A percentile compares a stretch with the other conserved stretches of the same genome.
Evolutionary conservation across 176 grass and related monocot genomes (phyloP).

Genomic region (Juncus inflexus): DNA sequence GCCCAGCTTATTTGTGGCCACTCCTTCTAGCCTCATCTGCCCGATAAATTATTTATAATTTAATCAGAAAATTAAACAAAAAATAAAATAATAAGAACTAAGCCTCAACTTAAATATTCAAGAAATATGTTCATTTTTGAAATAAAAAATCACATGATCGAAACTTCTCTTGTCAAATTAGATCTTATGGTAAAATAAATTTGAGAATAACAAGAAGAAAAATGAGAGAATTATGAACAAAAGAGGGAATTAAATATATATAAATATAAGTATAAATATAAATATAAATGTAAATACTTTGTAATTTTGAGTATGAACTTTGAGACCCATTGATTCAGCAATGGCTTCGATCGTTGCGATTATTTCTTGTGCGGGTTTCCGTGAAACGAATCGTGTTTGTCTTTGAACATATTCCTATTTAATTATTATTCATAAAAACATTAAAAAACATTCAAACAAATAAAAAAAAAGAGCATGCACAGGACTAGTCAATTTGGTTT

Average conservation of each 20-base stretch:
- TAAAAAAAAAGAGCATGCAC: background rate
- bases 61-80: background rate
- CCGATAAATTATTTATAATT: conserved; percentile 3
- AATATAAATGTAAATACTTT: conserved; percentile 49
- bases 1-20: conserved; percentile 50
- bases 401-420: conserved; percentile 75
- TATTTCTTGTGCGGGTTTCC: conserved; percentile 67
- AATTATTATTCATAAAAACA: conserved; percentile 2
- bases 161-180: too few relatives aligned
- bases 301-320: conserved; percentile 91
- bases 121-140: conserved; percentile 17
- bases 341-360: conserved; percentile 66
- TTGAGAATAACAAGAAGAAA: background rate
- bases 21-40: conserved; percentile 82
- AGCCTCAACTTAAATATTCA: background rate
- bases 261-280: background rate
- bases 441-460: background rate
- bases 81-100: conserved; percentile 7
- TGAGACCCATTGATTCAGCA: conserved; percentile 65
- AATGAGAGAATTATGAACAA: background rate
- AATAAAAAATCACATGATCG: too few relatives aligned
- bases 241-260: background rate
- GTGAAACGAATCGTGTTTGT: conserved; percentile 93
- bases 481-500: too few relatives aligned
- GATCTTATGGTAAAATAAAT: too few relatives aligned